Evolutionary conservation across 129 eudicot genomes (phyloP).

Genomic region (Daucus carota): DH1_v3.0 NC_030385.2:40832001-40832500

Average conservation of each 20-base stretch:
- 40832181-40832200: neutral
- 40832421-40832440: constrained; percentile 20
- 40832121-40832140: neutral
- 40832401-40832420: constrained; percentile 23
- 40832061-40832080: neutral
- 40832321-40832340: neutral
- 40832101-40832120: neutral
- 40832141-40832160: no score
- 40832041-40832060: no score
- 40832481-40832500: constrained; percentile 8
- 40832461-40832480: constrained; percentile 19
- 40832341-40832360: constrained; percentile 13
- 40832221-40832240: neutral
- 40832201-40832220: neutral
- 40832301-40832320: neutral
- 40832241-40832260: constrained; percentile 7
- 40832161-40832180: no score
- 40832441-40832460: neutral
- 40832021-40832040: neutral
- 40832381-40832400: constrained; percentile 34
- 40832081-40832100: neutral
- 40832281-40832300: constrained; percentile 20
- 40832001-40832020: constrained; percentile 6
- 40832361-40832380: constrained; percentile 18
- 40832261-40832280: constrained; percentile 20